Evolutionary conservation across 1,284 basidiomycete species (phyloP), one percentile per base, ranked within the genome.

Genomic region (Mycena sp.): DNA sequence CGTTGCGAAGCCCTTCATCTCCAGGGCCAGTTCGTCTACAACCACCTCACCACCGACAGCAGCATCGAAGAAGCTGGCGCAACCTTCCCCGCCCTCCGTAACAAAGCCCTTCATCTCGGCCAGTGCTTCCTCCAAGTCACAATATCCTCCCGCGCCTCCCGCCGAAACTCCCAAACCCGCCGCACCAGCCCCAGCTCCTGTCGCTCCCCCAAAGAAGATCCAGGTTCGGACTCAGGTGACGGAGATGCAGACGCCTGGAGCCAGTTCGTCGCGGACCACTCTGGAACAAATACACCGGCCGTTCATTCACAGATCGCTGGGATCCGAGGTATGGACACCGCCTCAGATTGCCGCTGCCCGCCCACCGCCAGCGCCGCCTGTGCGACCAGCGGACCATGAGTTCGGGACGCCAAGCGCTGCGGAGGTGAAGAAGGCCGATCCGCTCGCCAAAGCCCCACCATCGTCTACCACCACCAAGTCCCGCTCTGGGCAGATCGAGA

Each of bases 401-500:
- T 40, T 62, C 6, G 59, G 60, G 64, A 54, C 58, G 4, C 50
- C 60, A 19, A 62, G 64, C n/a, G 58, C 55, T 19, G 41, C 64
- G 12, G 59, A 51, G 12, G 64, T 60, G 56, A 62, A 62, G 51
- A 65, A 54, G 30, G 25, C 30, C 7, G 48, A 46, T 19, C 10
- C 60, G n/a, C n/a, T n/a, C 6, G 43, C 29, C 19, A 38, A 43
- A 4, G 23, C 29, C 26, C 26, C 30, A 26, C 25, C 55, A 14
- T 25, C 54, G 28, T 51, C n/a, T n/a, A n/a, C n/a, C n/a, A n/a
- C 54, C 25, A 32, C 41, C 12, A 41, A 40, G 23, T 61, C 70
- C 14, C 48, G 26, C 38, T 41, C 72, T 63, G 19, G 58, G 40
- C 50, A 64, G 57, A 55, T 71, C 46, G 68, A 72, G 41, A 74